These are phyloP conservation scores for Auriculariales sp. DNA, from an alignment of 768 basidiomycete genomes.

Conservation along the genomic window DNA sequence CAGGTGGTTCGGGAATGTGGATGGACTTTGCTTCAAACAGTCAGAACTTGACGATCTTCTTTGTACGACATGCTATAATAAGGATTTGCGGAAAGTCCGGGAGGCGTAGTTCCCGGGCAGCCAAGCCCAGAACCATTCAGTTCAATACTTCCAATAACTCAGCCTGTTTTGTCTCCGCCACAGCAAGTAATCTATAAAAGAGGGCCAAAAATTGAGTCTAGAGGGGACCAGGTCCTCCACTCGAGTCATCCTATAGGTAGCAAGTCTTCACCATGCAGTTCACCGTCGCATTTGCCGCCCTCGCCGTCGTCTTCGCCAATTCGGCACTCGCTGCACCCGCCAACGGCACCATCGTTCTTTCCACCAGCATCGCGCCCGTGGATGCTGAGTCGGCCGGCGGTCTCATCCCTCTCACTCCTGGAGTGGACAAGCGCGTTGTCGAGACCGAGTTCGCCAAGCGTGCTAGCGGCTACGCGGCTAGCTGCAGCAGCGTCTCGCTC, in stretches of 20 bases:
- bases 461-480: too few relatives aligned
- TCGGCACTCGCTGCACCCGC: conserved; percentile 93
- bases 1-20: too few relatives aligned
- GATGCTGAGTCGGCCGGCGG: conserved; percentile 96
- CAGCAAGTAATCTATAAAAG: conserved; percentile 4
- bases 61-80: too few relatives aligned
- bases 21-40: too few relatives aligned
- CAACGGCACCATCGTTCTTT: conserved; percentile 91
- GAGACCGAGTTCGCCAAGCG: conserved; percentile 71
- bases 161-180: not conserved
- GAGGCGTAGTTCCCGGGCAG: too few relatives aligned
- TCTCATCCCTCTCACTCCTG: conserved; percentile 85
- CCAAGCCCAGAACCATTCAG: conserved; percentile 51
- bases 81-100: too few relatives aligned
- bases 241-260: conserved; percentile 96
- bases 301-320: conserved; percentile 88
- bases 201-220: not conserved
- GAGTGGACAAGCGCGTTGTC: conserved; percentile 62
- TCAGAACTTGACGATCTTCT: too few relatives aligned
- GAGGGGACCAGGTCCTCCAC: not conserved
- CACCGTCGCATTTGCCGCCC: conserved; percentile 66
- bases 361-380: conserved; percentile 76
- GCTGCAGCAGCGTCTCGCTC: too few relatives aligned
- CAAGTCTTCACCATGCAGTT: conserved; percentile 91
- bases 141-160: not conserved